Evolutionary conservation across 768 basidiomycete genomes (phyloP).

Genomic region (Austroboletus festivus): DNA sequence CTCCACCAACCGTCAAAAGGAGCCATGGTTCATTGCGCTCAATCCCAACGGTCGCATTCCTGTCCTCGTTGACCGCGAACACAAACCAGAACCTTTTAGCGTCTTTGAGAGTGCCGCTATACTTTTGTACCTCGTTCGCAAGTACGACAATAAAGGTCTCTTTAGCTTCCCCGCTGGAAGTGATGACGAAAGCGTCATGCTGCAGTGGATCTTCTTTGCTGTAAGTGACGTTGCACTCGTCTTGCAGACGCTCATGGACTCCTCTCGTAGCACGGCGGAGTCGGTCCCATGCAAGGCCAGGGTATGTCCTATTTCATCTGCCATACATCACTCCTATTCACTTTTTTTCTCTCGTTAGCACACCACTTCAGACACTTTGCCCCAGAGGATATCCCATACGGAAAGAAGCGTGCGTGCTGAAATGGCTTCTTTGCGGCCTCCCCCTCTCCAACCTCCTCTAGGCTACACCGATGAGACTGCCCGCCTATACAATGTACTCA

Average conservation of each 20-base stretch:
- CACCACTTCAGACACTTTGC: constrained; percentile 68
- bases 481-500: constrained; percentile 79
- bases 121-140: constrained; percentile 74
- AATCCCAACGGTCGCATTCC: constrained; percentile 79
- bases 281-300: constrained; percentile 90
- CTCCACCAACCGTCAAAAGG: constrained; percentile 70
- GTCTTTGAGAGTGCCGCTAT: constrained; percentile 84
- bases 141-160: constrained; percentile 73
- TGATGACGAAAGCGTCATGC: constrained; percentile 63
- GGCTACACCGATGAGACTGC: constrained; percentile 81
- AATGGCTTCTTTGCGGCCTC: background rate
- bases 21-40: constrained; percentile 71
- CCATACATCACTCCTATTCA: background rate
- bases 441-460: constrained; percentile 25
- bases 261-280: constrained; percentile 60
- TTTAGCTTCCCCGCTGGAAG: constrained; percentile 63
- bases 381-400: constrained; percentile 67
- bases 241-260: background rate
- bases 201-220: constrained; percentile 88
- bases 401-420: constrained; percentile 50
- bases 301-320: constrained; percentile 11
- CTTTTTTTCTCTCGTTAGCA: constrained; percentile 34
- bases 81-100: constrained; percentile 49
- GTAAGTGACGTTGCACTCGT: constrained; percentile 33
- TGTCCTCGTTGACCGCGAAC: constrained; percentile 56